Evolutionary conservation across 2,329 filamentous ascomycete species (phyloP).

Genomic region (Neonectria ditissima): DNA sequence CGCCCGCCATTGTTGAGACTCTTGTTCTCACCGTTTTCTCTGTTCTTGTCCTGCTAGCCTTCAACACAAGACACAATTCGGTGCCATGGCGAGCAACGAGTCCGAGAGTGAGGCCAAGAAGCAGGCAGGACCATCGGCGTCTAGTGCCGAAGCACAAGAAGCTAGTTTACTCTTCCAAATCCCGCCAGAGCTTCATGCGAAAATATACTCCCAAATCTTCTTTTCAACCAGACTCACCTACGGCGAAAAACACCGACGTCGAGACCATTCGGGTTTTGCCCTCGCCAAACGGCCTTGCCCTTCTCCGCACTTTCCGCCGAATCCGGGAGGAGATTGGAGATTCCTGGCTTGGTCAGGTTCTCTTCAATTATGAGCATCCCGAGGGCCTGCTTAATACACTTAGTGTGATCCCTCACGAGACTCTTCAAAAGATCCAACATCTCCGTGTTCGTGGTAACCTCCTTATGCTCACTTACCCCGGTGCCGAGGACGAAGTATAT

Average conservation of each 20-base stretch:
- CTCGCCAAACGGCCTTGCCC: conserved; percentile 16
- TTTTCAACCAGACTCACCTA: conserved; percentile 1
- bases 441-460: conserved; percentile 4
- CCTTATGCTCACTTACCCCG: neutral
- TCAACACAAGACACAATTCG: too few species aligned
- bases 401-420: conserved; percentile 1
- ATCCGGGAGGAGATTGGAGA: conserved; percentile 24
- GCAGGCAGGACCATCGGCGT: too few species aligned
- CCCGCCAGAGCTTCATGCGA: conserved; percentile 15
- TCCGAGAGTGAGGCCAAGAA: too few species aligned
- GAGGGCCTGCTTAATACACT: conserved; percentile 24
- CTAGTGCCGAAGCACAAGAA: too few species aligned
- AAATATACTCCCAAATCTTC: conserved; percentile 11
- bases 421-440: conserved; percentile 17
- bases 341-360: conserved; percentile 21
- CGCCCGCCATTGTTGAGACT: too few species aligned
- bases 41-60: too few species aligned
- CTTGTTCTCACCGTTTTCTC: too few species aligned
- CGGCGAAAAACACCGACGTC: neutral
- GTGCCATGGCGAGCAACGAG: too few species aligned
- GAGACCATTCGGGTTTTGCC: neutral
- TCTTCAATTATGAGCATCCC: conserved; percentile 24
- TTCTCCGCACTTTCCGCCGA: conserved; percentile 24
- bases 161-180: conserved; percentile 7
- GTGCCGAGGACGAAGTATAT: neutral